A percentile compares a stretch with the other conserved stretches of the same genome.
phyloP scores from a whole-genome alignment of 2,329 filamentous ascomycete species.

The Colletotrichum trifolii region DNA sequence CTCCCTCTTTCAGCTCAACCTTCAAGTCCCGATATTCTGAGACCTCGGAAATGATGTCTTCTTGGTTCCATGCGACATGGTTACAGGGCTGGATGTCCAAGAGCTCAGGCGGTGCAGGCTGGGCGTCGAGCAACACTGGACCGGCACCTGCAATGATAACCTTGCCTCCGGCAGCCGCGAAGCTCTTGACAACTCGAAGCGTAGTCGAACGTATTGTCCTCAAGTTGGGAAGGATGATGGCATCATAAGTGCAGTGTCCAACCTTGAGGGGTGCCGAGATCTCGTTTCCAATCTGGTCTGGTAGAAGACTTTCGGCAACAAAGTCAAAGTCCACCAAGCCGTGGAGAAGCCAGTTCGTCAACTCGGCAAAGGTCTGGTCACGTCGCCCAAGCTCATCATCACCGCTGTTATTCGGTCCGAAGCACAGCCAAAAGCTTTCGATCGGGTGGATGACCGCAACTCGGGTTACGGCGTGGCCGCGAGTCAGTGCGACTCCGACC shows the following conservation, averaged over 20 bases:
- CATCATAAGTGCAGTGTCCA: slow-evolving; percentile 45
- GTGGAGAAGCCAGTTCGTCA: slow-evolving; percentile 32
- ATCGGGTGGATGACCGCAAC: slow-evolving; percentile 47
- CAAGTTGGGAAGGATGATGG: slow-evolving; percentile 45
- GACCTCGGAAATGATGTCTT: not conserved
- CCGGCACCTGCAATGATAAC: slow-evolving; percentile 19
- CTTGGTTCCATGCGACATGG: slow-evolving; percentile 7
- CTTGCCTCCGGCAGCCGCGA: slow-evolving; percentile 34
- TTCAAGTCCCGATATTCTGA: slow-evolving; percentile 1
- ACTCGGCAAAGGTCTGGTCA: slow-evolving; percentile 41
- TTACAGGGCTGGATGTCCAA: slow-evolving; percentile 6
- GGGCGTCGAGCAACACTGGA: slow-evolving; percentile 15
- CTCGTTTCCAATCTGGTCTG: slow-evolving; percentile 36
- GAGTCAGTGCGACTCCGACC: slow-evolving; percentile 44
- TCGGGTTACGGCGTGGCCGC: slow-evolving; percentile 43
- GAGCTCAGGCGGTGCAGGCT: not conserved
- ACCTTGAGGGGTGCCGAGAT: slow-evolving; percentile 37
- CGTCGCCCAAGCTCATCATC: slow-evolving; percentile 41
- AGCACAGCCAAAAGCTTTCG: slow-evolving; percentile 47
- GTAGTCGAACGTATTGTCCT: slow-evolving; percentile 46
- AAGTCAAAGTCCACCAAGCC: slow-evolving; percentile 48
- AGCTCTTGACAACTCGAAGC: slow-evolving; percentile 39
- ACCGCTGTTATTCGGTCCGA: slow-evolving; percentile 42
- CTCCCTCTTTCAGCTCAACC: slow-evolving; percentile 10
- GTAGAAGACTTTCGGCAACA: slow-evolving; percentile 45